phyloP scores from a whole-genome alignment of 108 stramenopile genomes.

The Stephanodiscus triporus region DNA sequence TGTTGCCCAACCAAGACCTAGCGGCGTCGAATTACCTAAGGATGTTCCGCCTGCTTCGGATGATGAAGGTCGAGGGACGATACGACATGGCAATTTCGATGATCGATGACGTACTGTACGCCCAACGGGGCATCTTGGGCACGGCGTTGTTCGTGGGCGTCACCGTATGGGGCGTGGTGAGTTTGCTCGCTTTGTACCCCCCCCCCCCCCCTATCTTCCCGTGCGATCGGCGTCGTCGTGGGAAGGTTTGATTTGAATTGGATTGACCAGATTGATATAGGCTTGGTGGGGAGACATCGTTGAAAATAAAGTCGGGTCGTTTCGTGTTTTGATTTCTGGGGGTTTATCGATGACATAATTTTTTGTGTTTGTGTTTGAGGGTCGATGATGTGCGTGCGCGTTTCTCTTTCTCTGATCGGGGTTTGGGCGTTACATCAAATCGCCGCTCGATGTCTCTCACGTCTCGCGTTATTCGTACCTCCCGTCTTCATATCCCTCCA shows the following conservation, averaged over 20 bases:
- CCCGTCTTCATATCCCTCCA: neutral
- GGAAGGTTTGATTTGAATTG: too few relatives aligned
- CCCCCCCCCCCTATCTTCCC: neutral
- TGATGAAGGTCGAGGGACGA: conserved; percentile 90
- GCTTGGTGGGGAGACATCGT: too few relatives aligned
- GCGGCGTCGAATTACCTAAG: conserved; percentile 81
- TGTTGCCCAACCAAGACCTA: conserved; percentile 60
- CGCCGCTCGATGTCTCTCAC: neutral
- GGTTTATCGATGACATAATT: too few relatives aligned
- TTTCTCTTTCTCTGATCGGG: too few relatives aligned
- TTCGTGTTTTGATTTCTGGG: too few relatives aligned
- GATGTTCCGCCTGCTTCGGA: conserved; percentile 90
- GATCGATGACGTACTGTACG: conserved; percentile 81
- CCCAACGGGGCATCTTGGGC: conserved; percentile 70
- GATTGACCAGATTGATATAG: too few relatives aligned
- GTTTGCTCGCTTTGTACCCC: neutral
- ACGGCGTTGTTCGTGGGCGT: conserved; percentile 86
- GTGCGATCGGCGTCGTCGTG: conserved; percentile 1
- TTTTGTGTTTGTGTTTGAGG: too few relatives aligned
- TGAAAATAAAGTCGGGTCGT: too few relatives aligned
- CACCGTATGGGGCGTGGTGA: conserved; percentile 83
- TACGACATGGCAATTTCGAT: conserved; percentile 77
- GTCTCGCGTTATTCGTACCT: neutral
- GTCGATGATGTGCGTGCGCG: too few relatives aligned
- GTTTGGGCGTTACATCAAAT: neutral